Base-by-base conservation (phyloP, 768 basidiomycete species). In the Suillus weaverae region DNA sequence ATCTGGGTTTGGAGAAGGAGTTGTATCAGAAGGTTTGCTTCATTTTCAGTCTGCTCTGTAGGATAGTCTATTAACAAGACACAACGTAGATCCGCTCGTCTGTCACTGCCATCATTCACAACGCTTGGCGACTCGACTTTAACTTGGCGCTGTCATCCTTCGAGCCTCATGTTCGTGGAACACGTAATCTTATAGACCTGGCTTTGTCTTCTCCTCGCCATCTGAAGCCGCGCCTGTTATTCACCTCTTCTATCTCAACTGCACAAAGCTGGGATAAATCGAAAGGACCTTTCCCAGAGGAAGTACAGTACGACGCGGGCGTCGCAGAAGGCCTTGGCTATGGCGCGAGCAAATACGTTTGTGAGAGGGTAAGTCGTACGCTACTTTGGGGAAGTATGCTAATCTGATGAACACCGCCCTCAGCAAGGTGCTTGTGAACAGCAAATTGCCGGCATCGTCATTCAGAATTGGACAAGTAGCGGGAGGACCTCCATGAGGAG, bases 121-220 rank as follows among this genome's bases (percentile, higher is more conserved):
- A 74, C 5, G 81, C 82, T 2, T 83, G 82, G 82, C 74, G 71
- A 16, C 71, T 84, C 53, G 77, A 83, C 60, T 83, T 82, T 73
- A 82, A 81, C 67, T 73, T 84, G 14, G 76, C 80, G 11, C 73
- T 85, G 41, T 69, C 76, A 0, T 83, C 82, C 1, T 86, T 84
- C 65, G 83, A 84, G 64, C 69, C 79, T 4, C 81, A 73, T 56
- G 73, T 84, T 20, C 74, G 70, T 50, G 77, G 71, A 14, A 78
- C 80, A 2, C 78, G 81, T 5, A 78, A 81, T 43, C 69, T 79
- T 0, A 57, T 72, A 7, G 67, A 69, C 46, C 73, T 83, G 79
- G 6, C 80, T 83, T 68, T 73, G 84, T 60, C 74, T 22, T 46
- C 67, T 7, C 62, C 64, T 0, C 11, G 44, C n/a, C 20, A 46